phyloP scores from a whole-genome alignment of 73 alveolate species.

The Paramecium pentaurelia region DNA sequence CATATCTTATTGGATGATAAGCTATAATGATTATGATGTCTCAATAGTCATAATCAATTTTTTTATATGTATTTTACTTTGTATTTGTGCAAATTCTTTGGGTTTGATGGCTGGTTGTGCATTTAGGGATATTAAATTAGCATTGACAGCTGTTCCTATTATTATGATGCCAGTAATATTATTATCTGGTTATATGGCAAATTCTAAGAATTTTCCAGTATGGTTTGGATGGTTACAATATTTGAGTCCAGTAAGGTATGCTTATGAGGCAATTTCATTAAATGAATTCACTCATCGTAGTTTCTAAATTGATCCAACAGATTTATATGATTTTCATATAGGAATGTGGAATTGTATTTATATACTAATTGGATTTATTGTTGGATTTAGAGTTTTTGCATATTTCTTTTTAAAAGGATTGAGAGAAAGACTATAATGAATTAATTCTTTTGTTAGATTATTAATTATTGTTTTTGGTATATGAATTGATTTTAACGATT shows the following conservation, averaged over 20 bases:
- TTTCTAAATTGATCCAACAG: neutral
- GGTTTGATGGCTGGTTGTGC: slow-evolving; percentile 46
- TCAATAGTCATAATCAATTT: neutral
- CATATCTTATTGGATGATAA: slow-evolving; percentile 24
- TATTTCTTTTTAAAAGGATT: neutral
- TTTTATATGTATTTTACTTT: neutral
- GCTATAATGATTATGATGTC: neutral
- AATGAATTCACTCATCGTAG: slow-evolving; percentile 63
- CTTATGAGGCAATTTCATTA: slow-evolving; percentile 62
- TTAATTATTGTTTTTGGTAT: too few relatives aligned
- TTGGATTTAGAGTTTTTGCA: slow-evolving; percentile 6
- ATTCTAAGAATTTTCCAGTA: slow-evolving; percentile 51
- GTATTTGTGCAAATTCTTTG: neutral
- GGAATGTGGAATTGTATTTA: slow-evolving; percentile 34
- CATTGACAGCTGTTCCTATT: slow-evolving; percentile 55
- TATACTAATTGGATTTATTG: neutral
- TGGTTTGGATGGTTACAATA: slow-evolving; percentile 77
- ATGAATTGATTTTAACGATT: too few relatives aligned
- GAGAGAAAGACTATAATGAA: neutral
- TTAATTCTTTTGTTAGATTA: neutral
- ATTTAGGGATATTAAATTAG: slow-evolving; percentile 58
- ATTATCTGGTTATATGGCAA: slow-evolving; percentile 70
- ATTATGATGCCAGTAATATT: slow-evolving; percentile 65
- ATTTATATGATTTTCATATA: neutral
- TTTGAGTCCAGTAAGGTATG: slow-evolving; percentile 71